Base-by-base conservation (phyloP, 2,329 filamentous ascomycete genomes). In the Neurospora sp. region DNA sequence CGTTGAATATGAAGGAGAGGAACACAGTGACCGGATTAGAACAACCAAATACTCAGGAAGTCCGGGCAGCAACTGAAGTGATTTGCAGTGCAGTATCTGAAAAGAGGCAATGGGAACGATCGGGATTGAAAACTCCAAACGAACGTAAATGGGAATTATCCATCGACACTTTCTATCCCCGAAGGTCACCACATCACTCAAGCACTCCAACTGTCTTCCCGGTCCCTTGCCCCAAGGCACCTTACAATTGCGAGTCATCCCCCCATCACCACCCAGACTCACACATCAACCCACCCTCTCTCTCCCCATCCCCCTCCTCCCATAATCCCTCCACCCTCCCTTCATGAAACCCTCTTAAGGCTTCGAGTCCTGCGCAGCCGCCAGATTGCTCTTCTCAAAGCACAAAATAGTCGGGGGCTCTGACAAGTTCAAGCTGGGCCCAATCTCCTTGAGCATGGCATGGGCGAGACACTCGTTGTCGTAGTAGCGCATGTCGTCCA, bases 401-500 rank as follows among this genome's bases (percentile, higher is more conserved):
- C 78, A 82, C 23, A 83, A 79, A 15, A 80, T 82, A 74, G 83
- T 66, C 19, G 76, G 76, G 68, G 73, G 75, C 71, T 77, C 82
- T 42, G 78, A 73, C 9, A 82, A 70, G 7, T 73, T 75, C 36
- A 83, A 72, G 19, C 70, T 74, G n/a, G 43, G 68, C 15, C 78
- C 80, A 2, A 74, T 73, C 40, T 74, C 75, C 78, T 83, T 84
- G 71, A 85, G 79, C 33, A 72, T 77, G 70, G 76, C 74, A 73
- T 85, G 84, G 1, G 82, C 82, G n/a, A 75, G 71, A 74, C 83
- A 85, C 69, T 77, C 82, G 10, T 82, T 81, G 77, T 92, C 90
- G 78, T 91, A 93, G 80, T 86, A 93, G 74, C 86, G 83, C 86
- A 92, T 88, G 77, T 92, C 90, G 13, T 89, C 89, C 69, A 88